Conservation (phyloP, 225 moss, liverwort and hornwort species). For the Anthoceros angustus region DNA sequence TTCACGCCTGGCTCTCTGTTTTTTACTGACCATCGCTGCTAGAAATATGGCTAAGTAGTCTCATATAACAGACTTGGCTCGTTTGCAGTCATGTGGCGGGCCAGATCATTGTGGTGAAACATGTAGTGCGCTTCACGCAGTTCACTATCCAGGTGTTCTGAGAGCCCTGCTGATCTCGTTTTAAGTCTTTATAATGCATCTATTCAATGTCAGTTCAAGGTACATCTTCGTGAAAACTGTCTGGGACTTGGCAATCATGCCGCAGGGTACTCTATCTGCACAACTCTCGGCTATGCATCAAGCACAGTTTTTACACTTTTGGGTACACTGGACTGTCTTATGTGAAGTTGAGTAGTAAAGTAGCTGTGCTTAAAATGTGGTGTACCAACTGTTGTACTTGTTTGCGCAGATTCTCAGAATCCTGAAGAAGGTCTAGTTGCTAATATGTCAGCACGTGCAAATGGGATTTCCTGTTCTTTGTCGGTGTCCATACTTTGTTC, state of each 20-base stretch:
- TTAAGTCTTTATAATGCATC: not conserved
- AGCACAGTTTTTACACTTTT: constrained; percentile 29
- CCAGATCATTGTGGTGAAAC: constrained; percentile 41
- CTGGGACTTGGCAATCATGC: not conserved
- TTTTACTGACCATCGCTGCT: not conserved
- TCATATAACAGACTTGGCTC: not conserved
- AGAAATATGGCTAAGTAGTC: not conserved
- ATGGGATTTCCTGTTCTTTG: constrained; percentile 38
- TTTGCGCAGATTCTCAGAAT: constrained; percentile 37
- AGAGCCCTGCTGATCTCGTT: not conserved
- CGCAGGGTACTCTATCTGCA: constrained; percentile 41
- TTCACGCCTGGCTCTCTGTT: not conserved
- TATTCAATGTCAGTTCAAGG: not conserved
- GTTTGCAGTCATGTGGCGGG: constrained; percentile 36
- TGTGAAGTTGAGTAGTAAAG: not conserved
- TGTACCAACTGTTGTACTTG: not conserved
- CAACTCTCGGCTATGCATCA: constrained; percentile 34
- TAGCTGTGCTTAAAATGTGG: not conserved
- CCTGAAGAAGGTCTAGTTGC: constrained; percentile 54
- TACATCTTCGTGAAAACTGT: not conserved
- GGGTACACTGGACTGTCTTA: constrained; percentile 10
- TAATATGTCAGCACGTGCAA: constrained; percentile 37
- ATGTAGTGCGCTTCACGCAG: constrained; percentile 38
- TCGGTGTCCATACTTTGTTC: constrained; percentile 46
- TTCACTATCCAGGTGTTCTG: constrained; percentile 23